Base-by-base conservation (phyloP, 2,329 filamentous ascomycete species). In the Scleromitrula shiraiana region DNA sequence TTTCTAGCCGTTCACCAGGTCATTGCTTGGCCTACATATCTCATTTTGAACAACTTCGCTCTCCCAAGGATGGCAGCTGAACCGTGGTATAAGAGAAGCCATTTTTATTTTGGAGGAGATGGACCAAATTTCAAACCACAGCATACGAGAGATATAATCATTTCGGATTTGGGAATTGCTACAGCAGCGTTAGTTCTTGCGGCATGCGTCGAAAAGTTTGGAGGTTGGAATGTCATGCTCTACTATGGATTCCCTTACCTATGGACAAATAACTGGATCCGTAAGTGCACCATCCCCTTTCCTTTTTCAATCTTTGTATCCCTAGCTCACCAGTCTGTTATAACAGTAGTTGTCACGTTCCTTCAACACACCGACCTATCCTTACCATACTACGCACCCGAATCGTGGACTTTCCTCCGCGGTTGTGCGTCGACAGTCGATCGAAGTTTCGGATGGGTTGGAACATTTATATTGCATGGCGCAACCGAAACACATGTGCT, bases 191-290 rank as follows among this genome's bases (percentile, higher is more conserved):
- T 70, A 42, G 68, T 20, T 5, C 26, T 58, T n/a, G 54, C 46
- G 49, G 20, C 22, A 17, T 20, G 68, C 22, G 66, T 71, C 7
- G 68, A 69, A 54, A 64, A 68, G 32, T 66, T 80, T 10, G 79
- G 77, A 24, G 67, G 65, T 50, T 71, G 70, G 58, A 81, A 73
- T 36, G 69, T 80, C n/a, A 65, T 74, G 41, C 65, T 80, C 38
- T 66, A 82, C n/a, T 85, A 84, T 59, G 67, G 71, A n/a, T 70
- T 81, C 27, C 81, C 82, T 9, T 86, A 82, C 61, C 59, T 83
- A 49, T 84, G 80, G 80, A 74, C 82, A 27, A 80, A 85, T 68
- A 77, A 84, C 69, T 85, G 80, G 80, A 71, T 85, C 33, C 70
- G 75, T 78, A 69, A 57, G 73, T 68, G 39, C 37, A 35, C 30